Conservation (phyloP, 371 early-diverging fungal genomes). For the Rhizopus delemar region DNA sequence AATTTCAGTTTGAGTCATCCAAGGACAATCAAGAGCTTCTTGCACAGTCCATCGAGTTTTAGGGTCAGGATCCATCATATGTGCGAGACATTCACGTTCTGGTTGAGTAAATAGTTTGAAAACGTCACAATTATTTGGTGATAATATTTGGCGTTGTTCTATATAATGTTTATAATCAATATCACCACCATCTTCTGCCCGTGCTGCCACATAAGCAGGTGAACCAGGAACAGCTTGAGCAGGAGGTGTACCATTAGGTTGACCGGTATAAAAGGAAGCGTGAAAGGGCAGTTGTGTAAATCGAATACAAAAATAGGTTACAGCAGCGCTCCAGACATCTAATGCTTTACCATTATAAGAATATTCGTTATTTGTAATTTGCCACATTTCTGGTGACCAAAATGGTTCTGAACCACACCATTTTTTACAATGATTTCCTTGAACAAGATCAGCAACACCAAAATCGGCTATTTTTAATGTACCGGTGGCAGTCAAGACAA, state of each 20-base stretch:
- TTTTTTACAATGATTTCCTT: constrained; percentile 75
- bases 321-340: constrained; percentile 87
- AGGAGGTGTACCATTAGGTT: constrained; percentile 20
- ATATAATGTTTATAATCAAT: constrained; percentile 28
- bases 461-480: constrained; percentile 98
- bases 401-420: constrained; percentile 88
- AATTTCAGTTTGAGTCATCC: constrained; percentile 60
- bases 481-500: constrained; percentile 78
- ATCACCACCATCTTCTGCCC: constrained; percentile 36
- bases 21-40: constrained; percentile 78
- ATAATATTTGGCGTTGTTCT: constrained; percentile 31
- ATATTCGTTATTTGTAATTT: constrained; percentile 47
- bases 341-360: constrained; percentile 75
- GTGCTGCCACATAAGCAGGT: constrained; percentile 35
- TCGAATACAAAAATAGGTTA: constrained; percentile 80
- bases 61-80: constrained; percentile 73
- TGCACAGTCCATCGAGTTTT: constrained; percentile 73
- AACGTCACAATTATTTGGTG: constrained; percentile 30
- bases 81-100: constrained; percentile 35
- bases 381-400: constrained; percentile 83
- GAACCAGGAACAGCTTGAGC: constrained; percentile 27
- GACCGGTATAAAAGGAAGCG: constrained; percentile 39
- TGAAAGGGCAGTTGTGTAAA: constrained; percentile 67
- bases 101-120: constrained; percentile 25
- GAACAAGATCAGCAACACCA: constrained; percentile 92